Base-by-base conservation (phyloP, 306 rosid species). In the Delonix regia region DNA sequence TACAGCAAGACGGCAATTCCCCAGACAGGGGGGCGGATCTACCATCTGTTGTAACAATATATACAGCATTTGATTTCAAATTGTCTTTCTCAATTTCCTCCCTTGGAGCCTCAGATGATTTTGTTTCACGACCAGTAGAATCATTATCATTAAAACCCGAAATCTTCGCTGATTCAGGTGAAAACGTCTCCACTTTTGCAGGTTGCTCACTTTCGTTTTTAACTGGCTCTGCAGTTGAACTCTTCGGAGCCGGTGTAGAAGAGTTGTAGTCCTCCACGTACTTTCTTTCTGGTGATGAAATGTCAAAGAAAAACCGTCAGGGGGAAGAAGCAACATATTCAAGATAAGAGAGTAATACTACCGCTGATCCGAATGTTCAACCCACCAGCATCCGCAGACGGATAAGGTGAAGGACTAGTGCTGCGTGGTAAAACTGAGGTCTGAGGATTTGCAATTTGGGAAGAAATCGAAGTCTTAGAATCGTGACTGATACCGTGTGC, bases 251-350 rank as follows among this genome's bases (percentile, higher is more conserved):
- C 48, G 19, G 47, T 25, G 82, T n/a, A 22, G 69, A 70, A 68
- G 57, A 62, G 36, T 65, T 64, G 57, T 27, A 56, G 36, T 57
- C 86, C 4, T 81, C 86, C 84, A 53, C 36, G 69, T 79, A 77
- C 59, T 62, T 85, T 73, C 59, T 73, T 81, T 85, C 83, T 81
- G 59, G 16, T 27, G 28, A 80, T 77, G 63, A 80, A 81, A 83
- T n/a, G n/a, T 25, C 59, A 78, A 33, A 7, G 19, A 70, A 33
- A 57, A 38, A 51, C 19, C 3, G n/a, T 51, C 19, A 55, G 34
- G 34, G 47, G 53, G 2, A 24, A 38, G 44, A 24, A 12, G 52
- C 22, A 42, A 53, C 24, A 67, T 4, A 68, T 27, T 2, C 44
- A 38, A 39, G 7, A 69, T 4, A 27, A 16, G 73, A 82, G 36